phyloP scores from a whole-genome alignment of 768 basidiomycete species.

The Gelatoporia subvermispora region DNA sequence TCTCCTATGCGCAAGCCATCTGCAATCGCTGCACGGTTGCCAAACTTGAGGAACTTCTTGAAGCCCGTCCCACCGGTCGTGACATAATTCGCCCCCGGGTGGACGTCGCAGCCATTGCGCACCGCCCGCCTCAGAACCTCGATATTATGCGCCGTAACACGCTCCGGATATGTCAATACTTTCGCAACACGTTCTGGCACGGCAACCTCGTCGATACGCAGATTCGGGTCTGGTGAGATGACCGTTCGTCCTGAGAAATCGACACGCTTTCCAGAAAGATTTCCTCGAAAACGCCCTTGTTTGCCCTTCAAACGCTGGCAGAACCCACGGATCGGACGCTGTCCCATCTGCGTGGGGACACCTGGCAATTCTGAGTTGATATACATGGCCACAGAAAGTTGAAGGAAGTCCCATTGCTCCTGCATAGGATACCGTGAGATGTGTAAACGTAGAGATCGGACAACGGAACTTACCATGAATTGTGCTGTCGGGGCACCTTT shows the following conservation, averaged over 20 bases:
- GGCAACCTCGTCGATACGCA: slow-evolving; percentile 97
- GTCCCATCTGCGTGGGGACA: slow-evolving; percentile 77
- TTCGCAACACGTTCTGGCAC: slow-evolving; percentile 95
- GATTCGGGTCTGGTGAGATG: slow-evolving; percentile 98
- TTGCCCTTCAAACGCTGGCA: slow-evolving; percentile 98
- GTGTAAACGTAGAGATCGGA: slow-evolving; percentile 4
- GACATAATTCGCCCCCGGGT: slow-evolving; percentile 96
- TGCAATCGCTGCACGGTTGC: slow-evolving; percentile 74
- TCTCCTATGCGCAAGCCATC: slow-evolving; percentile 84
- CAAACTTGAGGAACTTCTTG: slow-evolving; percentile 90
- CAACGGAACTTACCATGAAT: slow-evolving; percentile 62
- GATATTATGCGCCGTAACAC: slow-evolving; percentile 90
- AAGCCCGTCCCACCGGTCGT: slow-evolving; percentile 69
- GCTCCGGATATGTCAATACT: slow-evolving; percentile 92
- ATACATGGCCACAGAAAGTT: slow-evolving; percentile 93
- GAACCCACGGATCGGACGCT: slow-evolving; percentile 95
- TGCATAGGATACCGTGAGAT: slow-evolving; percentile 23
- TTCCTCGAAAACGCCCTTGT: slow-evolving; percentile 97
- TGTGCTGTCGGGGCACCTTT: slow-evolving; percentile 86
- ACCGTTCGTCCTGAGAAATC: slow-evolving; percentile 98
- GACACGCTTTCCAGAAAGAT: slow-evolving; percentile 97
- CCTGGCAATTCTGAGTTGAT: slow-evolving; percentile 97
- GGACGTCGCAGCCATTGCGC: slow-evolving; percentile 82
- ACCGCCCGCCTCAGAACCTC: slow-evolving; percentile 69
- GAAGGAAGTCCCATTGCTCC: slow-evolving; percentile 99